Evolutionary conservation across 495 filamentous ascomycete species (phyloP), one percentile per base, ranked within the genome.

Genomic region (Aspergillus incahuasiensis): DNA sequence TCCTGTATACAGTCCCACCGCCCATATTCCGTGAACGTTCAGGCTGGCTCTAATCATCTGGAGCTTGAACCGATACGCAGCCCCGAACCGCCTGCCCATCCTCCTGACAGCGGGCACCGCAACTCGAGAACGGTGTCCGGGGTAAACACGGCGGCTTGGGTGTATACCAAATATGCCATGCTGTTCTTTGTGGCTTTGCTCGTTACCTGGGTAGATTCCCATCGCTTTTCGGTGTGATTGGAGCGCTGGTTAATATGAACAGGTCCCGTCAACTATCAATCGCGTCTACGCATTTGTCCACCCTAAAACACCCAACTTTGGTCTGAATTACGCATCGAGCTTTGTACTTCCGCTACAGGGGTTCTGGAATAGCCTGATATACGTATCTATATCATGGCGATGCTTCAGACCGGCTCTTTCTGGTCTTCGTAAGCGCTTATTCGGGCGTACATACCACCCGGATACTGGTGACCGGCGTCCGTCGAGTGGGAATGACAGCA

Each of bases 281-380:
- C 79, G 91, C 19, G 80, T 91, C 21, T 91, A 89, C 69, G 80
- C 79, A 15, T 64, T 92, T 16, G 74, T 83, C 6, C 69, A 86
- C 61, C 72, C 75, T 0, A 73, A 81, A 24, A 46, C 76, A 1
- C 68, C 79, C 5, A 76, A 73, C 22, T 81, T 85, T 47, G 72
- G 74, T 20, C 79, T 95, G 22, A 84, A 89, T 59, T 86, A 85
- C 53, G 79, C 83, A 43, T 83, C 85, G 22, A 82, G 86, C 1
- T 79, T 91, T 44, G 89, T 95, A 0, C 77, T 95, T 19, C 91
- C 91, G 0, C 74, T 91, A 0, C 91, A 95, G 63, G 91, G 91
- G 1, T 91, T 94, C 62, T 92, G 89, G 87, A 96, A 95, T 61
- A 82, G 83, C 18, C 64, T 90, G 49, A 90, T 96, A 52, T 96